Evolutionary conservation across 225 moss, liverwort and hornwort genomes (phyloP), one percentile per base, ranked within the genome.

Genomic region (Ulota crispa): DNA sequence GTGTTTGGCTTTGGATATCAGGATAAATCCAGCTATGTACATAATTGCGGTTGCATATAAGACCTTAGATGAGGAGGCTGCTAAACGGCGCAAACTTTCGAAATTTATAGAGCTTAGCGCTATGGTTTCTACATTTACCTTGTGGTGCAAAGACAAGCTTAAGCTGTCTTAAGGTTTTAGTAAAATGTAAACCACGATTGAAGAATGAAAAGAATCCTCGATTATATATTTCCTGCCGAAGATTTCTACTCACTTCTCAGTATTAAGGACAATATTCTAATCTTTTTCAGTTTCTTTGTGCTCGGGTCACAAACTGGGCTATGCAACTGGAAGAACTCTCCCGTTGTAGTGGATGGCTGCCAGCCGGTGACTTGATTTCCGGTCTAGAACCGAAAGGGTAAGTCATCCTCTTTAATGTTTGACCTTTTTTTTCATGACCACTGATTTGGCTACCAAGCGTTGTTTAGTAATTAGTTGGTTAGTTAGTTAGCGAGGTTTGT

Each of bases 21-120:
- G 95, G 87, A 89, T 90, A 66, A 91, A 98, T 87, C 93, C 95
- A 78, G 97, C 97, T 5, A 92, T 98, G 95, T 98, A 90, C 87
- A 93, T 95, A 75, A 84, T 95, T 80, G 97, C 97, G 36, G 92
- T 91, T 81, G 97, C 95, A 62, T 98, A 98, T 82, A 98, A 94
- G 85, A 98, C 97, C n/a, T 79, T 98, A 62, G 97, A 98, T 78
- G 94, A 93, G 72, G 95, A 98, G 90, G 94, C 92, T 77, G 87
- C 87, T 6, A 86, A 81, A 65, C 89, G 83, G 78, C 87, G 75
- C 53, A 87, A 81, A 56, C 75, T 65, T 52, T 85, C 86, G 70
- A 91, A 85, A 84, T 55, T 78, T n/a, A 9, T 72, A 61, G 75
- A 88, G 39, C 70, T 91, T 70, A 73, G 70, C 57, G 45, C 70